Percentiles rank a stretch among this genome's conserved stretches.
These are phyloP conservation scores for Castanea mollissima DNA, from an alignment of 306 rosid genomes.

Conservation along the genomic window DNA sequence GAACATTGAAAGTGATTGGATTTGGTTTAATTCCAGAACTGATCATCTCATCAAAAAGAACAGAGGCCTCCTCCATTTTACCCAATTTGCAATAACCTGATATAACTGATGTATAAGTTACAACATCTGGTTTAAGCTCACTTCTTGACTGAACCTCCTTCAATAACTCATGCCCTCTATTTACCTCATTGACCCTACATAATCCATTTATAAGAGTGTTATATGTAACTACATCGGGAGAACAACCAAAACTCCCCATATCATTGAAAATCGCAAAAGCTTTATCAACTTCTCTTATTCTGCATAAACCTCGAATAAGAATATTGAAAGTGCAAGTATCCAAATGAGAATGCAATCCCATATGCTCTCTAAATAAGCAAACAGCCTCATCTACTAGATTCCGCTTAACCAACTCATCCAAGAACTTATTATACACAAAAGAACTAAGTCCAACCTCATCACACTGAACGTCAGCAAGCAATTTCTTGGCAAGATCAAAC, in stretches of 20 bases:
- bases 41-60: slow-evolving; percentile 62
- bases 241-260: slow-evolving; percentile 64
- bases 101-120: slow-evolving; percentile 68
- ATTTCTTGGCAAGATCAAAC: slow-evolving; percentile 48
- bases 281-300: slow-evolving; percentile 41
- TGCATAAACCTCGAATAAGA: slow-evolving; percentile 68
- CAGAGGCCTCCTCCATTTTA: slow-evolving; percentile 58
- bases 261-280: slow-evolving; percentile 59
- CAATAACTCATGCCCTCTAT: slow-evolving; percentile 50
- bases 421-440: slow-evolving; percentile 60
- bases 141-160: slow-evolving; percentile 40
- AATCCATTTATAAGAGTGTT: slow-evolving; percentile 76
- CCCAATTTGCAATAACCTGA: slow-evolving; percentile 70
- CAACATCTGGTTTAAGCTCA: slow-evolving; percentile 46
- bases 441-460: slow-evolving; percentile 38
- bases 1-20: slow-evolving; percentile 56
- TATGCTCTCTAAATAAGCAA: slow-evolving; percentile 57
- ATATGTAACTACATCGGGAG: slow-evolving; percentile 63
- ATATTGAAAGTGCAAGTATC: slow-evolving; percentile 72
- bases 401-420: slow-evolving; percentile 51
- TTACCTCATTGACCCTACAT: slow-evolving; percentile 56
- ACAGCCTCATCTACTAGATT: slow-evolving; percentile 58
- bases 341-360: slow-evolving; percentile 31
- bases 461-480: slow-evolving; percentile 48
- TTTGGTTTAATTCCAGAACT: slow-evolving; percentile 51